Percentiles rank a stretch among this genome's conserved stretches.
phyloP scores from a whole-genome alignment of 1,284 basidiomycete species.

The Tylopilus sp. region DNA sequence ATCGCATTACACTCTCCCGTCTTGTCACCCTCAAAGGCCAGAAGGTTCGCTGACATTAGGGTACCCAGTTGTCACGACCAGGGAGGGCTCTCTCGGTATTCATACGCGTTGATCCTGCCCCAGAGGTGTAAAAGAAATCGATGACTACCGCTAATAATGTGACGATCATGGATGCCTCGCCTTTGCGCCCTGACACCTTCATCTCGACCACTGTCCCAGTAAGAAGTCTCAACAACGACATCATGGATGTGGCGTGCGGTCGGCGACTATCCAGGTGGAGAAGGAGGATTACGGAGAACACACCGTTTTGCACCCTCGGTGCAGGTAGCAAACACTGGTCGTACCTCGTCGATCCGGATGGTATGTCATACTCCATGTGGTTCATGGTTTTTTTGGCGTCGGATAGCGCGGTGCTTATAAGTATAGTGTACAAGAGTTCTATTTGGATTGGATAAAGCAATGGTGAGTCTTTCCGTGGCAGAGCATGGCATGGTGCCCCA shows the following conservation, averaged over 20 bases:
- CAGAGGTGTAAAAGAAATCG: slow-evolving; percentile 64
- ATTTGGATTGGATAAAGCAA: slow-evolving; percentile 78
- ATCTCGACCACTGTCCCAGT: slow-evolving; percentile 63
- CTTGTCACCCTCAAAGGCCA: slow-evolving; percentile 82
- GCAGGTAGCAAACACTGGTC: slow-evolving; percentile 82
- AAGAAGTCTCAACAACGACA: slow-evolving; percentile 66
- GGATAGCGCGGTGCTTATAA: slow-evolving; percentile 86
- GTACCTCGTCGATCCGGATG: slow-evolving; percentile 87
- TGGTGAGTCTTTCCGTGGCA: slow-evolving; percentile 49
- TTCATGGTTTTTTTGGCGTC: slow-evolving; percentile 85
- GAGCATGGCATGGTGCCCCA: no score
- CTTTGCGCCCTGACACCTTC: slow-evolving; percentile 57
- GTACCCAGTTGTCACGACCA: slow-evolving; percentile 96
- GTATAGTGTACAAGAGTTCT: slow-evolving; percentile 91
- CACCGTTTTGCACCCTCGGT: slow-evolving; percentile 79
- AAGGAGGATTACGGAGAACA: slow-evolving; percentile 59
- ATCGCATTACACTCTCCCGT: slow-evolving; percentile 84
- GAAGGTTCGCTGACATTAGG: slow-evolving; percentile 83
- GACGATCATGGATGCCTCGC: slow-evolving; percentile 75
- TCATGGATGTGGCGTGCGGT: slow-evolving; percentile 86
- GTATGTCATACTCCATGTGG: slow-evolving; percentile 90
- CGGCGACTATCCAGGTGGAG: slow-evolving; percentile 77
- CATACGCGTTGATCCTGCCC: slow-evolving; percentile 85
- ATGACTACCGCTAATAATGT: slow-evolving; percentile 56
- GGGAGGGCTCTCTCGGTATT: slow-evolving; percentile 75